Percentiles rank a stretch among this genome's conserved stretches.
Conservation (phyloP, 2,329 filamentous ascomycete species). For the Ceratocystis cubensis region DNA sequence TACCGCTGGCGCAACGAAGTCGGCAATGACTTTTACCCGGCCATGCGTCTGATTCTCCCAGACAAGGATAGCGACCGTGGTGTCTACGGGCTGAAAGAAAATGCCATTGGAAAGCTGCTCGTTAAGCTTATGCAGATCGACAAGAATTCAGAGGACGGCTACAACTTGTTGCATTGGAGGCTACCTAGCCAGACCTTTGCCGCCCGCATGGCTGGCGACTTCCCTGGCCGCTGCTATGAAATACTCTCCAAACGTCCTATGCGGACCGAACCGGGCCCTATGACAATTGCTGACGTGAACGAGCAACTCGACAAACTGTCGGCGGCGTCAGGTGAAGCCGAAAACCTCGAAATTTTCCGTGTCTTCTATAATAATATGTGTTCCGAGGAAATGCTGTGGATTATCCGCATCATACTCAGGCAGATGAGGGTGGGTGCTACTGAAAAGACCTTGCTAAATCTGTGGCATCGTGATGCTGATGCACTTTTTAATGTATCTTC, state of each 20-base stretch:
- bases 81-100: slow-evolving; percentile 92
- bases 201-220: slow-evolving; percentile 68
- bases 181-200: slow-evolving; percentile 57
- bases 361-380: slow-evolving; percentile 87
- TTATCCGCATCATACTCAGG: slow-evolving; percentile 83
- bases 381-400: slow-evolving; percentile 82
- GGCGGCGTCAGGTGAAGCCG: slow-evolving; percentile 62
- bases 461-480: slow-evolving; percentile 70
- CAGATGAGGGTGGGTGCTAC: slow-evolving; percentile 65
- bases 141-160: slow-evolving; percentile 77
- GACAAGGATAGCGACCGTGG: slow-evolving; percentile 85
- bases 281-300: slow-evolving; percentile 86
- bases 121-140: slow-evolving; percentile 88
- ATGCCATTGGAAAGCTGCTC: slow-evolving; percentile 75
- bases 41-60: slow-evolving; percentile 78
- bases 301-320: slow-evolving; percentile 68
- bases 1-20: slow-evolving; percentile 76
- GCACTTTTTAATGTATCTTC: slow-evolving; percentile 80
- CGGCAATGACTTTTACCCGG: slow-evolving; percentile 85
- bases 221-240: slow-evolving; percentile 78
- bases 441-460: slow-evolving; percentile 74
- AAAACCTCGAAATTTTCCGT: slow-evolving; percentile 69
- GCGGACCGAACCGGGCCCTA: slow-evolving; percentile 56
- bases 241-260: slow-evolving; percentile 74
- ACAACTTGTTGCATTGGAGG: slow-evolving; percentile 83